A percentile compares a stretch with the other conserved stretches of the same genome.
Evolutionary conservation across 495 filamentous ascomycete genomes (phyloP).

Genomic region (Penicillium diatomitis): DNA sequence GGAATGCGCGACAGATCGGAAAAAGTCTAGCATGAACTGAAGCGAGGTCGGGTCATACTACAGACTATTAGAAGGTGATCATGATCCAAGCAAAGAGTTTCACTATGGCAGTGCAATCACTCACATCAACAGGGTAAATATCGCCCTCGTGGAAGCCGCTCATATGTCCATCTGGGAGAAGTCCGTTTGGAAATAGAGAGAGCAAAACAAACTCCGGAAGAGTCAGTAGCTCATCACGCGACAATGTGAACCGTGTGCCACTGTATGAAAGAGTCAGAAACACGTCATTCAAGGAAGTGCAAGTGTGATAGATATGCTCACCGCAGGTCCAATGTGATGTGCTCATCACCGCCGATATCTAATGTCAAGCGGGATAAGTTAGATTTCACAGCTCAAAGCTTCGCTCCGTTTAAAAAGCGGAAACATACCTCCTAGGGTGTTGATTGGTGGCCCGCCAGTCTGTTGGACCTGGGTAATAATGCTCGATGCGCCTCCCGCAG

Average conservation of each 20-base stretch:
- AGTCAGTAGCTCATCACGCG: conserved; percentile 88
- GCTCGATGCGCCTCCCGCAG: conserved; percentile 91
- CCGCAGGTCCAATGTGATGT: conserved; percentile 90
- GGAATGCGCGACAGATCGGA: conserved; percentile 87
- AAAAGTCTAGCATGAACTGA: conserved; percentile 99
- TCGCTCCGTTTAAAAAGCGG: no score
- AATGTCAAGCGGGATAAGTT: neutral
- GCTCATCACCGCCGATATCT: conserved; percentile 89
- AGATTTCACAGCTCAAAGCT: neutral
- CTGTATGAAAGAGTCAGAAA: conserved; percentile 35
- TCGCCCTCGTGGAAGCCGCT: conserved; percentile 88
- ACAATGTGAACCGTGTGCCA: conserved; percentile 86
- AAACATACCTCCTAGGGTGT: conserved; percentile 71
- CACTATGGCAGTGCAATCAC: conserved; percentile 22
- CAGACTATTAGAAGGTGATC: conserved; percentile 39
- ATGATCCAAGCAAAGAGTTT: no score
- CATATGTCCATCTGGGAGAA: conserved; percentile 95
- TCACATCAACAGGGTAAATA: conserved; percentile 92
- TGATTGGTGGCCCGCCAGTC: conserved; percentile 73
- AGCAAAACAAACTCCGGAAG: conserved; percentile 96
- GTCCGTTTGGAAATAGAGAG: conserved; percentile 94
- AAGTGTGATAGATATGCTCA: conserved; percentile 31
- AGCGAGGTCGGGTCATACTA: conserved; percentile 95
- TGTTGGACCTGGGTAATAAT: conserved; percentile 99
- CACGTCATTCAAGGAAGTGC: neutral